These are phyloP conservation scores for Isoetes engelmannii DNA, from an alignment of 83 land plant genomes.

Conservation along the genomic window DNA sequence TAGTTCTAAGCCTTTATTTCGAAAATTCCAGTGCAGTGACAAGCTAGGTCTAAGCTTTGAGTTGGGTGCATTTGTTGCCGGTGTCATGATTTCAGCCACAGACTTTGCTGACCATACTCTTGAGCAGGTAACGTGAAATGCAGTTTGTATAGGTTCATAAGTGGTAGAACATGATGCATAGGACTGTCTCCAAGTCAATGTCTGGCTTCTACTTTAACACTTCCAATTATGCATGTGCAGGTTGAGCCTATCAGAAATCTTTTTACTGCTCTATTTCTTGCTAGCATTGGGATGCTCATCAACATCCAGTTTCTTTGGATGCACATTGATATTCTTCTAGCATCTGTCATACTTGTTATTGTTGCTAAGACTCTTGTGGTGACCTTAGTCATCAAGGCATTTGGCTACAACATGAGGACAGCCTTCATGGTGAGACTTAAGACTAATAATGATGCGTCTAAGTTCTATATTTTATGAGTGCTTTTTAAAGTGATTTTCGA, in stretches of 20 bases:
- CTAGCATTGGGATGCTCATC: conserved; percentile 99
- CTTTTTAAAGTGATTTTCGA: neutral
- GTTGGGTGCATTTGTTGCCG: conserved; percentile 93
- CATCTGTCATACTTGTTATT: conserved; percentile 82
- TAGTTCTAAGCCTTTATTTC: neutral
- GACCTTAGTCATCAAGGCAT: conserved; percentile 58
- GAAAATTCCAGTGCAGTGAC: conserved; percentile 73
- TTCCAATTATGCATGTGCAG: conserved; percentile 24
- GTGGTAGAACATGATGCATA: too few species aligned
- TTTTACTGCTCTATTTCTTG: conserved; percentile 93
- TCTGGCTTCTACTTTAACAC: too few species aligned
- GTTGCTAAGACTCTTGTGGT: conserved; percentile 72
- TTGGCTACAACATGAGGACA: conserved; percentile 73
- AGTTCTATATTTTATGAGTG: neutral
- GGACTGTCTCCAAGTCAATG: too few species aligned
- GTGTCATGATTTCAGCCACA: conserved; percentile 95
- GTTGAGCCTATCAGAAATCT: conserved; percentile 96
- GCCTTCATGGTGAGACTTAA: conserved; percentile 59
- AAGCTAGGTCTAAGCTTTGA: conserved; percentile 92
- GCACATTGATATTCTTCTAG: conserved; percentile 88
- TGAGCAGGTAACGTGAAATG: conserved; percentile 56
- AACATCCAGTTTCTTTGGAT: conserved; percentile 85
- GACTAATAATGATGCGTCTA: neutral
- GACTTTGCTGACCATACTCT: conserved; percentile 87
- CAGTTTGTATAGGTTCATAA: too few species aligned